phyloP scores from a whole-genome alignment of 192 early-diverging fungal genomes.

The Funneliformis mosseae region DNA sequence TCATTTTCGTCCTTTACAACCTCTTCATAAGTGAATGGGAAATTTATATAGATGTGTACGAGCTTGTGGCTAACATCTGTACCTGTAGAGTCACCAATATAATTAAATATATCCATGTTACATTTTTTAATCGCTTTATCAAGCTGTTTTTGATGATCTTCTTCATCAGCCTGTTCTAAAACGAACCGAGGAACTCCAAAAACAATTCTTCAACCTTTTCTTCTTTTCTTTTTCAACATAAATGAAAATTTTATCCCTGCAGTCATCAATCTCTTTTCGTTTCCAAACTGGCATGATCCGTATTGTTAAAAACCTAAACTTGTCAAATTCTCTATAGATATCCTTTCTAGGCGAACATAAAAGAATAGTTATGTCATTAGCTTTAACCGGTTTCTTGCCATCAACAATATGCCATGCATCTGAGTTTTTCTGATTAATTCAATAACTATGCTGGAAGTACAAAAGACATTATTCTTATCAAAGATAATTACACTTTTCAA shows the following conservation, averaged over 20 bases:
- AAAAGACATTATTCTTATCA: no score
- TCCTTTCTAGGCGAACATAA: no score
- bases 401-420: no score
- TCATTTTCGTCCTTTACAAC: no score
- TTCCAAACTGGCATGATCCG: no score
- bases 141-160: background rate
- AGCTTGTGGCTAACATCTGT: constrained; percentile 17
- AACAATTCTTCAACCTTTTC: background rate
- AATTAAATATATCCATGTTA: constrained; percentile 18
- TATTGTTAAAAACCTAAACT: no score
- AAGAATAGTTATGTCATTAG: no score
- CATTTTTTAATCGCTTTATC: constrained; percentile 20
- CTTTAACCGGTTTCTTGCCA: no score
- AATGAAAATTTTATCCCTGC: background rate
- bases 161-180: background rate
- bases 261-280: no score
- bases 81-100: constrained; percentile 6
- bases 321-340: no score
- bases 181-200: constrained; percentile 5
- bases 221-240: background rate
- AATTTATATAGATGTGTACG: constrained; percentile 18
- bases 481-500: no score
- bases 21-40: background rate
- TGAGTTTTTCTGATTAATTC: no score
- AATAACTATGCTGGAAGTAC: background rate